phyloP scores from a whole-genome alignment of 371 early-diverging fungal genomes.

The Rhizopus sp. region DNA sequence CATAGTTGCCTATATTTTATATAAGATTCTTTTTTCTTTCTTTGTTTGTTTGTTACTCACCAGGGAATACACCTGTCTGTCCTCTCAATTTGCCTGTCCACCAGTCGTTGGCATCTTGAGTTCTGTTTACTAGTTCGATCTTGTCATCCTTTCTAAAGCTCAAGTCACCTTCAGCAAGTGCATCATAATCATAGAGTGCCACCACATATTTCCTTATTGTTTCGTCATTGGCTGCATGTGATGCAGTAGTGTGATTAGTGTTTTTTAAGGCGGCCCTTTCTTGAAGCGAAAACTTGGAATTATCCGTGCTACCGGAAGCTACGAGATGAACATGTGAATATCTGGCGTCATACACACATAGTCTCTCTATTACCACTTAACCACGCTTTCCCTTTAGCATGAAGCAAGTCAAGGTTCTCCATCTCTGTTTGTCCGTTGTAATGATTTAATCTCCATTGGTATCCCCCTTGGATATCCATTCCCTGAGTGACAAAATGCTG shows the following conservation, averaged over 20 bases:
- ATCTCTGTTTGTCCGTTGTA: slow-evolving; percentile 34
- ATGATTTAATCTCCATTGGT: slow-evolving; percentile 32
- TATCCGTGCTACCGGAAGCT: slow-evolving; percentile 42
- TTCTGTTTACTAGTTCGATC: slow-evolving; percentile 65
- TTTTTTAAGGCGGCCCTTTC: slow-evolving; percentile 42
- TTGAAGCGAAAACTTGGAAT: slow-evolving; percentile 36
- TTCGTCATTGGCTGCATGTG: too few species aligned
- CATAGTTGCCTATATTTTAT: slow-evolving; percentile 1
- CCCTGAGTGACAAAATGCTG: slow-evolving; percentile 37
- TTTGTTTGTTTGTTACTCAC: slow-evolving; percentile 27
- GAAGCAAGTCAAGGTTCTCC: slow-evolving; percentile 39
- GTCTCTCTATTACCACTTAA: slow-evolving; percentile 23
- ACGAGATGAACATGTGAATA: not conserved
- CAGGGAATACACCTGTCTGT: slow-evolving; percentile 69
- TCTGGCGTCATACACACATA: not conserved
- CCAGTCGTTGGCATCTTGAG: slow-evolving; percentile 68
- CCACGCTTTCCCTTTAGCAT: slow-evolving; percentile 52
- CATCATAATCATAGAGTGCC: slow-evolving; percentile 76
- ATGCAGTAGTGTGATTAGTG: too few species aligned
- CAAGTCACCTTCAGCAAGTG: slow-evolving; percentile 70
- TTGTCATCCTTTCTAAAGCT: slow-evolving; percentile 65
- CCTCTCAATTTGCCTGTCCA: slow-evolving; percentile 71
- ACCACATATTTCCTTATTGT: slow-evolving; percentile 28
- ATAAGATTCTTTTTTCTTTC: not conserved
- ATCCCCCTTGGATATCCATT: slow-evolving; percentile 41